Evolutionary conservation across 225 moss, liverwort and hornwort genomes (phyloP), one percentile per base, ranked within the genome.

Genomic region (Sphagnum contortum): DNA sequence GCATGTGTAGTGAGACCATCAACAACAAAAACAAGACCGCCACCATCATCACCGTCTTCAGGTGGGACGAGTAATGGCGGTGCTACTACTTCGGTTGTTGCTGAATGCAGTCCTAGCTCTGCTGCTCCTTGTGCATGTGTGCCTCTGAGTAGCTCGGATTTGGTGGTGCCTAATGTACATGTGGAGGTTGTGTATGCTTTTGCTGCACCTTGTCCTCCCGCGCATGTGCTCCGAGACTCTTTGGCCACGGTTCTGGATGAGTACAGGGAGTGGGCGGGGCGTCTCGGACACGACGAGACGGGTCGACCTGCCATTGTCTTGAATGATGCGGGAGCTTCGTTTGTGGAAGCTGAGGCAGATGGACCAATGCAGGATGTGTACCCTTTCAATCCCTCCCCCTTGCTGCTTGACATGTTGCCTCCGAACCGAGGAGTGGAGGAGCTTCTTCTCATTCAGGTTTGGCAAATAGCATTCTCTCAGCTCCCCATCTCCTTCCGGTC

Each of bases 141-240:
- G 59, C 61, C 78, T 2, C 76, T 96, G 64, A 90, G 87, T 70
- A 85, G 79, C 80, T 89, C 85, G 29, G 96, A 91, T 74, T 72
- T 93, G 63, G 88, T 89, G 59, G 93, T 93, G 59, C 92, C 93
- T 44, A 63, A 51, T 65, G 87, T 98, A 68, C 96, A 98, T 70
- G 92, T 98, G n/a, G 96, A 98, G 66, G 74, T 98, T 55, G 71
- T 98, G 49, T 98, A 87, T 48, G 90, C 92, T 5, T 98, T 80
- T 44, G 71, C 68, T 71, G 76, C 73, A 4, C 77, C 79, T 59
- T 78, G 61, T 49, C 69, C 71, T 10, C 49, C 49, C 60, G 49
- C 74, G 4, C 51, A 45, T 56, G 54, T 63, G 57, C 60, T 98
- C 74, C 88, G 87, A 66, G 79, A 71, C 5, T 75, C 78, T 45